Evolutionary conservation across 2,329 filamentous ascomycete genomes (phyloP).

Genomic region (Aulographum hederae): DNA sequence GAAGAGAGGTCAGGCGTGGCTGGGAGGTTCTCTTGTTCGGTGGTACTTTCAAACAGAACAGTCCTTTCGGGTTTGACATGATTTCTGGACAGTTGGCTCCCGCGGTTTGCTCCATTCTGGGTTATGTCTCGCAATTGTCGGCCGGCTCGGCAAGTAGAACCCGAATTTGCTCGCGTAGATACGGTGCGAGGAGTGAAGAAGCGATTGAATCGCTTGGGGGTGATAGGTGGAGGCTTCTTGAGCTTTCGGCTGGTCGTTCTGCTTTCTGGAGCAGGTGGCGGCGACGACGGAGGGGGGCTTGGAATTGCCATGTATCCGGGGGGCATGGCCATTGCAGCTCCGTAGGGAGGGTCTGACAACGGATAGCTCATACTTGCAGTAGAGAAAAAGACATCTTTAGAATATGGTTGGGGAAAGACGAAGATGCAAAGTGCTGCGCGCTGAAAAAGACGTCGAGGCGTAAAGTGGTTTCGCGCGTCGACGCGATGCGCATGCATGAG

Average conservation of each 20-base stretch:
- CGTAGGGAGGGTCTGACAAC: too few relatives aligned
- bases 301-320: too few relatives aligned
- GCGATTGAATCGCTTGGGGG: constrained; percentile 30
- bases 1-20: constrained; percentile 14
- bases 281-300: not conserved
- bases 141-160: constrained; percentile 18
- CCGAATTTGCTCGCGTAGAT: constrained; percentile 8
- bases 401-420: too few relatives aligned
- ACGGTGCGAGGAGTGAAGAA: constrained; percentile 27
- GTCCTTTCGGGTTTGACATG: too few relatives aligned
- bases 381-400: too few relatives aligned
- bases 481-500: too few relatives aligned
- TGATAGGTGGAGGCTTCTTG: constrained; percentile 29
- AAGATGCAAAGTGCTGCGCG: too few relatives aligned
- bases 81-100: too few relatives aligned
- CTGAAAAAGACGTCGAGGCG: too few relatives aligned
- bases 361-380: too few relatives aligned
- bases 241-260: constrained; percentile 16
- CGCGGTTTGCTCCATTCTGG: constrained; percentile 24
- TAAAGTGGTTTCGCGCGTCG: too few relatives aligned
- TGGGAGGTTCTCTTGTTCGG: constrained; percentile 6
- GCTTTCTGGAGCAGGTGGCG: not conserved
- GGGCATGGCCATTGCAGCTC: too few relatives aligned
- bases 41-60: constrained; percentile 18
- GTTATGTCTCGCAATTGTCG: constrained; percentile 31